Base-by-base conservation (phyloP, 2,329 filamentous ascomycete species). In the Verticillium nonalfalfae region DNA sequence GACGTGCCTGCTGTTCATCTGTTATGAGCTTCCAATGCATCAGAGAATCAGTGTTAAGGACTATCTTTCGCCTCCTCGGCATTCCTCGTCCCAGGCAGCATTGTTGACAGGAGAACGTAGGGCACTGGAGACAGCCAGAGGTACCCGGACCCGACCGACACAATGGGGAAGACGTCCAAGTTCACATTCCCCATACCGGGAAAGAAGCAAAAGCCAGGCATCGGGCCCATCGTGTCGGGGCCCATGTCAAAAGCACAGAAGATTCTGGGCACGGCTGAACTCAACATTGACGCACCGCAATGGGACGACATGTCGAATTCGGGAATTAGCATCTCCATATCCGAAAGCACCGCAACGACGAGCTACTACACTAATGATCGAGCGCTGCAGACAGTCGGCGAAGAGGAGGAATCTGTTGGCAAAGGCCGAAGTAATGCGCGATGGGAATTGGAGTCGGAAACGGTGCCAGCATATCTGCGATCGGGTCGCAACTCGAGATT, bases 241-340 rank as follows among this genome's bases (percentile, higher is more conserved):
- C 74, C 77, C 2, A 72, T 80, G 66, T 81, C 78, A 62, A 84
- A 84, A 68, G 81, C 79, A 1, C 80, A 83, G 65, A 80, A 78
- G 66, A 75, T 84, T 15, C 69, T 84, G 45, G 82, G 81, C 31
- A 76, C 77, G 4, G 74, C 76, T 33, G 76, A 77, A 6, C 72
- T 81, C 66, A 79, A 72, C 65, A 72, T 77, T 63, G 78, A 80
- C 63, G 69, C 74, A 9, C 66, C 71, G 4, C 65, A 66, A 50
- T 82, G 80, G 79, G 79, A 83, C 59, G 68, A 73, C 7, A 67
- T 67, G 15, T 81, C 80, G 2, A 75, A 70, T 39, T 74, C 76
- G 10, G 76, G 72, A 50, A 79, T 81, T 65, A 81, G 76, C 68
- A 76, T 80, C 63, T 75, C 75, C 39, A 66, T 74, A 61, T 75